phyloP scores from a whole-genome alignment of 345 rosid species.

The Theobroma cacao region DNA sequence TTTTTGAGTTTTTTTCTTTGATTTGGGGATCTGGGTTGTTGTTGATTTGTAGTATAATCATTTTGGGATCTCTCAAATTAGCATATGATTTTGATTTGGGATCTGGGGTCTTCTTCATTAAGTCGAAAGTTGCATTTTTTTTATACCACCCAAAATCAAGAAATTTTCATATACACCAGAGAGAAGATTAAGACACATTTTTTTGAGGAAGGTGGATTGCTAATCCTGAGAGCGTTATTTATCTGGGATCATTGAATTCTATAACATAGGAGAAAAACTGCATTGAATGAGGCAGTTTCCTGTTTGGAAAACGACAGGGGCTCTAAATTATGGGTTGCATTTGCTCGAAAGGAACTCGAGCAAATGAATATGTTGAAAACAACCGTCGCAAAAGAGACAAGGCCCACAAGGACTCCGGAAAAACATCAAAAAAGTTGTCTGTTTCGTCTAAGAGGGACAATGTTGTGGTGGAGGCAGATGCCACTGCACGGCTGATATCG shows the following conservation, averaged over 20 bases:
- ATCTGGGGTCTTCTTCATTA: slow-evolving; percentile 16
- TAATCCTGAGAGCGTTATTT: background rate
- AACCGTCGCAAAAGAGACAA: slow-evolving; percentile 31
- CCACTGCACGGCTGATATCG: slow-evolving; percentile 5
- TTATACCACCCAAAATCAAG: background rate
- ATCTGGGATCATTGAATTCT: background rate
- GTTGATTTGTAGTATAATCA: background rate
- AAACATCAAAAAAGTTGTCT: background rate
- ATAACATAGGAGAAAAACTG: background rate
- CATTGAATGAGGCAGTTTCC: slow-evolving; percentile 21
- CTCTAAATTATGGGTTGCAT: slow-evolving; percentile 74
- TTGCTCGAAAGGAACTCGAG: slow-evolving; percentile 68
- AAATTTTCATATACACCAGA: background rate
- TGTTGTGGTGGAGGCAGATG: slow-evolving; percentile 29
- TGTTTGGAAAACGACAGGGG: slow-evolving; percentile 21
- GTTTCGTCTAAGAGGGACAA: slow-evolving; percentile 8
- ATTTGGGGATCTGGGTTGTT: slow-evolving; percentile 21
- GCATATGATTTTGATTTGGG: slow-evolving; percentile 8
- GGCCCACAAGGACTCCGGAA: slow-evolving; percentile 6
- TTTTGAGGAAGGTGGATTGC: background rate
- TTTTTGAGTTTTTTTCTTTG: background rate
- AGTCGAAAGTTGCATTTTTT: background rate
- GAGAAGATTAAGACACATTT: background rate
- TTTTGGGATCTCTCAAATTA: background rate
- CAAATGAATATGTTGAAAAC: slow-evolving; percentile 24